These are phyloP conservation scores for Harrya chromipes DNA, from an alignment of 768 basidiomycete species.

Conservation along the genomic window DNA sequence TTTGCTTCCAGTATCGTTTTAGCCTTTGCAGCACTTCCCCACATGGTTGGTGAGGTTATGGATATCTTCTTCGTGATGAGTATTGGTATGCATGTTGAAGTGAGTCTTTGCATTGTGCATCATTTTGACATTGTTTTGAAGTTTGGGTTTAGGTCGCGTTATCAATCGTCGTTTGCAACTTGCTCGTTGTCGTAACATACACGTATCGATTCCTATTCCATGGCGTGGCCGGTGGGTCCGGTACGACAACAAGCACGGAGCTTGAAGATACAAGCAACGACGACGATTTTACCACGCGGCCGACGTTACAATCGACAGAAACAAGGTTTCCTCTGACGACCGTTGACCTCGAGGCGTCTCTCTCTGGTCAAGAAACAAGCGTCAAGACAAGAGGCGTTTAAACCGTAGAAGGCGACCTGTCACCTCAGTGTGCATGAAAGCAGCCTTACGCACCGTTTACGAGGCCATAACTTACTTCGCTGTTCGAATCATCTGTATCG, in stretches of 20 bases:
- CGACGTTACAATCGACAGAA: not conserved
- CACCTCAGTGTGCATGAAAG: too few species aligned
- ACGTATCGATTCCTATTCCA: conserved; percentile 5
- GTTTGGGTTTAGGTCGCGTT: conserved; percentile 4
- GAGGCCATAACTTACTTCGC: too few species aligned
- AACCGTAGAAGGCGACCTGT: not conserved
- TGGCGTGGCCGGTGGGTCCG: too few species aligned
- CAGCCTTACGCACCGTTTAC: too few species aligned
- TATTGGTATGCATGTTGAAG: not conserved
- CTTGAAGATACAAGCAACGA: not conserved
- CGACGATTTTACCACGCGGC: conserved; percentile 11
- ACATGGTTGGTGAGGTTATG: not conserved
- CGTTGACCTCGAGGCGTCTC: conserved; percentile 1
- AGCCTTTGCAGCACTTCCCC: conserved; percentile 1
- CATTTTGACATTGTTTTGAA: too few species aligned
- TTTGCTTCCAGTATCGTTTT: conserved; percentile 19
- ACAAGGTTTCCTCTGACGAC: conserved; percentile 6
- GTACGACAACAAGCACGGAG: not conserved
- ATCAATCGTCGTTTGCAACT: conserved; percentile 17
- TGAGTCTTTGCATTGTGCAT: not conserved
- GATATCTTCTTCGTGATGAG: not conserved
- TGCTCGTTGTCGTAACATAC: conserved; percentile 17
- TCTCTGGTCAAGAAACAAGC: not conserved
- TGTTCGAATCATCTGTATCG: too few species aligned
- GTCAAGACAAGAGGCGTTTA: not conserved